These are phyloP conservation scores for Spongispora temasekensis DNA, from an alignment of 1,284 basidiomycete genomes.

Conservation along the genomic window DNA sequence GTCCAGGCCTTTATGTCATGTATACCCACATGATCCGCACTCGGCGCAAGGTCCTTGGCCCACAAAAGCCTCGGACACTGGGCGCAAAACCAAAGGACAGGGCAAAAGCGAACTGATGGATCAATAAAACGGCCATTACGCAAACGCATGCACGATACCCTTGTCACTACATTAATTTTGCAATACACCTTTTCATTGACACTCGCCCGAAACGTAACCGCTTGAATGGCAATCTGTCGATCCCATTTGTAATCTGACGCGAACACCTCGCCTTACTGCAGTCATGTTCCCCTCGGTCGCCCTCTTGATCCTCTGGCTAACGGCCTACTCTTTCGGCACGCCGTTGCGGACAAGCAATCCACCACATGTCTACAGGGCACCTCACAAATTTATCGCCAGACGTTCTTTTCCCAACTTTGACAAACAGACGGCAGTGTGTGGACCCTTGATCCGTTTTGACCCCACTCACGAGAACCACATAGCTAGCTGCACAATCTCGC, in stretches of 20 bases:
- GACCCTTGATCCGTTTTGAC: neutral
- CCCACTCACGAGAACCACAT: constrained; percentile 2
- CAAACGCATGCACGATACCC: too few relatives aligned
- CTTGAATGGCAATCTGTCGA: constrained; percentile 7
- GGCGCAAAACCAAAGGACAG: constrained; percentile 29
- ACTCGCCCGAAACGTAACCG: constrained; percentile 19
- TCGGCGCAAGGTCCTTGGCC: constrained; percentile 74
- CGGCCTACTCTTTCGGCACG: constrained; percentile 8
- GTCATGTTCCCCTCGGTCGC: constrained; percentile 14
- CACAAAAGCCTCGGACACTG: constrained; percentile 28
- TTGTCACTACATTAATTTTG: too few relatives aligned
- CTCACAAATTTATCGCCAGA: neutral
- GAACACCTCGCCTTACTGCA: neutral
- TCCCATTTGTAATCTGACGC: constrained; percentile 8
- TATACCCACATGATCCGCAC: constrained; percentile 91
- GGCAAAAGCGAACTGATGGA: constrained; percentile 23
- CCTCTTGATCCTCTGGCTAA: constrained; percentile 16
- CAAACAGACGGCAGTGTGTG: constrained; percentile 14
- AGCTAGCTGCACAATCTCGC: constrained; percentile 20
- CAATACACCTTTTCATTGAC: too few relatives aligned
- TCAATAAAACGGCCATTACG: too few relatives aligned
- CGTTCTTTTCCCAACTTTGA: constrained; percentile 4
- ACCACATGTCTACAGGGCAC: neutral
- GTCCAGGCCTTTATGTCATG: constrained; percentile 69
- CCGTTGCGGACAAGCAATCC: constrained; percentile 11